These are phyloP conservation scores for Cronartium quercuum DNA, from an alignment of 1,284 basidiomycete genomes.

Conservation along the genomic window DNA sequence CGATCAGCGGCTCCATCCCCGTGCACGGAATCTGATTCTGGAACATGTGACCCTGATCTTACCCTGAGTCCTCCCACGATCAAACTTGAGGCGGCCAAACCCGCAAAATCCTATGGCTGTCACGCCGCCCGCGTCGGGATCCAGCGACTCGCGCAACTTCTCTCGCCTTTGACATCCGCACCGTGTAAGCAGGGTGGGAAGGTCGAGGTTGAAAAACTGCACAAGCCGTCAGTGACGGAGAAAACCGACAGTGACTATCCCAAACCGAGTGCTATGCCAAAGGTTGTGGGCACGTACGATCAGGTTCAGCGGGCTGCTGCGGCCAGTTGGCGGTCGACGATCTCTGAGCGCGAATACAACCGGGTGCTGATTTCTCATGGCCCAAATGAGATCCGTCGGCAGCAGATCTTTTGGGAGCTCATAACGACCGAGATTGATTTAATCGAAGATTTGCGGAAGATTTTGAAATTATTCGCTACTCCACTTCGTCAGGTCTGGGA, in stretches of 20 bases:
- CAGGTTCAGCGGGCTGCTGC: neutral
- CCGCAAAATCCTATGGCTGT: neutral
- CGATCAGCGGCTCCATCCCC: too few relatives aligned
- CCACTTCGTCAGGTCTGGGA: conserved; percentile 61
- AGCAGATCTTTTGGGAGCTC: conserved; percentile 64
- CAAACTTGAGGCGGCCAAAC: neutral
- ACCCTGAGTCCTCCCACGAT: neutral
- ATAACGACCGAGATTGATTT: conserved; percentile 64
- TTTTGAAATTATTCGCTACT: conserved; percentile 63
- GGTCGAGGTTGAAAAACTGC: neutral
- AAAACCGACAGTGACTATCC: neutral
- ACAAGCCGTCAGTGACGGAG: neutral
- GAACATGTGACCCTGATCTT: neutral
- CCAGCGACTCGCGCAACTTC: neutral
- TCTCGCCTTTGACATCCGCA: neutral
- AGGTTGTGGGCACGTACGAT: neutral
- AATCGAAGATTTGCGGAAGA: conserved; percentile 60
- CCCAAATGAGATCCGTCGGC: conserved; percentile 57
- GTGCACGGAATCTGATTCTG: too few relatives aligned
- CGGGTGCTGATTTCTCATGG: conserved; percentile 44
- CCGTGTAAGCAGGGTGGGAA: neutral
- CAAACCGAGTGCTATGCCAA: neutral
- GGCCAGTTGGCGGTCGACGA: neutral
- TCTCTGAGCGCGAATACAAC: neutral
- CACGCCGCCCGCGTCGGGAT: neutral